A percentile compares a stretch with the other conserved stretches of the same genome.
These are phyloP conservation scores for Coffea humblotiana DNA, from an alignment of 305 asterid genomes.

Conservation along the genomic window DNA sequence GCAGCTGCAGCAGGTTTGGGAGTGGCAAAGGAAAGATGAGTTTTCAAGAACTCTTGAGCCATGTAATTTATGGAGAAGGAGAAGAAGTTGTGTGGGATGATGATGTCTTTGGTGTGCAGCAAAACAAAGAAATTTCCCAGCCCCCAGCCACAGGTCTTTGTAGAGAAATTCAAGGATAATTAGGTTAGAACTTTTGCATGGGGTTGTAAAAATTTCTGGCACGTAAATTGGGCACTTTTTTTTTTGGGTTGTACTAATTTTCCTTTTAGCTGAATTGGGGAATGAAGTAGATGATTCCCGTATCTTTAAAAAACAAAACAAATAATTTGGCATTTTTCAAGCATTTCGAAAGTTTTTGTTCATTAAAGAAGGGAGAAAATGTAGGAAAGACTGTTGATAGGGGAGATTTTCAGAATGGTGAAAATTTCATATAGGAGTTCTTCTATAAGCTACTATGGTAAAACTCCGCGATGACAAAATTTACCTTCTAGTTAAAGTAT, in stretches of 20 bases:
- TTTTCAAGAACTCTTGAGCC: background rate
- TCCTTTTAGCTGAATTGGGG: background rate
- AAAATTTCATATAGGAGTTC: no score
- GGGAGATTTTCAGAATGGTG: no score
- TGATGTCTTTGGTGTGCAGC: constrained; percentile 19
- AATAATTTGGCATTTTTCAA: no score
- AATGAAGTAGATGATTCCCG: background rate
- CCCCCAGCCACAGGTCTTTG: background rate
- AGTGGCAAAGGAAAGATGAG: background rate
- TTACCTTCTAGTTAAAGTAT: no score
- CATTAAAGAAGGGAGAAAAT: no score
- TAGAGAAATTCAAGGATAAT: background rate
- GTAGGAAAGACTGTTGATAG: no score
- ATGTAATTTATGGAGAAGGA: background rate
- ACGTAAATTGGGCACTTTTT: background rate
- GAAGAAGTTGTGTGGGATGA: constrained; percentile 22
- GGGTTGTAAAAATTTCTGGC: background rate
- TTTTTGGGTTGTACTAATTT: background rate
- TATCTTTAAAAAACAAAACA: no score
- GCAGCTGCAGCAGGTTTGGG: background rate
- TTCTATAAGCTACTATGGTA: no score
- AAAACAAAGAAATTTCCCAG: background rate
- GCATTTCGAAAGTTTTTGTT: no score
- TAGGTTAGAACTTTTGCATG: background rate
- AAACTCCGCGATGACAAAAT: no score